Conservation (phyloP, 768 basidiomycete species). For the Leccinum ochraceum region DNA sequence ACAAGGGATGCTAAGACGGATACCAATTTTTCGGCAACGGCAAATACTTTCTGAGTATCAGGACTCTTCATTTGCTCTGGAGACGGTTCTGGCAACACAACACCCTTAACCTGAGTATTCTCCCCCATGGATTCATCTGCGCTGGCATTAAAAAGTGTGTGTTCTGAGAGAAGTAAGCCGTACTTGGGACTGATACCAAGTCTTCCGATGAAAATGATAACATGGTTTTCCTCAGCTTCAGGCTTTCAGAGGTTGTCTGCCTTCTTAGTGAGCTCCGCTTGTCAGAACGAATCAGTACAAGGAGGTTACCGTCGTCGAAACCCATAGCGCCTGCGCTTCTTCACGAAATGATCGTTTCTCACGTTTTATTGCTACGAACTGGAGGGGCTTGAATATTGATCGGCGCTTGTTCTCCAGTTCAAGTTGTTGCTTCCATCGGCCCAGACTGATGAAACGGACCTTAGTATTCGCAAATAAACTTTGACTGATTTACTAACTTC, state of each 20-base stretch:
- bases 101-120: not conserved
- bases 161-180: too few relatives aligned
- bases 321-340: not conserved
- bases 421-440: not conserved
- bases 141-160: too few relatives aligned
- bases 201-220: not conserved
- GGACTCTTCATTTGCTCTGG: constrained; percentile 2
- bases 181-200: constrained; percentile 3
- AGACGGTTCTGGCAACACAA: not conserved
- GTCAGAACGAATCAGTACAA: too few relatives aligned
- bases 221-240: constrained; percentile 1
- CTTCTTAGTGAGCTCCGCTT: not conserved
- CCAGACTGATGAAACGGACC: not conserved
- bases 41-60: not conserved
- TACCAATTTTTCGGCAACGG: not conserved
- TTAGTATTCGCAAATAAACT: not conserved
- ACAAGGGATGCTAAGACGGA: not conserved
- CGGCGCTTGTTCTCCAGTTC: not conserved
- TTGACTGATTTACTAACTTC: not conserved
- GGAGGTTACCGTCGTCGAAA: not conserved
- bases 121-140: not conserved
- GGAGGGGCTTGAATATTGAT: not conserved
- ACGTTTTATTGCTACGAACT: not conserved
- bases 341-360: not conserved
- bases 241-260: constrained; percentile 7